Evolutionary conservation across 768 basidiomycete genomes (phyloP).

Genomic region (Heimioporus sp.): DNA sequence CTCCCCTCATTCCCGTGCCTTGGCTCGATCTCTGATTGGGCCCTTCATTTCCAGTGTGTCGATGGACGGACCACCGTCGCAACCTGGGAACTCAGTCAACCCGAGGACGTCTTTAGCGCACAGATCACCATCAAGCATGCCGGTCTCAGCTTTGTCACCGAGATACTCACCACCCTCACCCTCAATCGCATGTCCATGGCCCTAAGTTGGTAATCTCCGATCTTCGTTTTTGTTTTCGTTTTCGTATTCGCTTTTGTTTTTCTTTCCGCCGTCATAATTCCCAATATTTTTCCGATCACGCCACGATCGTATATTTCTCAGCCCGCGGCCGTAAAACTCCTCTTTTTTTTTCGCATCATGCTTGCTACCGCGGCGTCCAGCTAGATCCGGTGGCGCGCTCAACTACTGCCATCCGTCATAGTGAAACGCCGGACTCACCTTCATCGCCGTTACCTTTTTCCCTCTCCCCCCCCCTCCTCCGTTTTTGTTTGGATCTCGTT

Average conservation of each 20-base stretch:
- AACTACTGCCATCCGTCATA: conserved; percentile 5
- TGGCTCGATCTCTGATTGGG: background rate
- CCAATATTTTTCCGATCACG: conserved; percentile 1
- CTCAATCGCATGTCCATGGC: conserved; percentile 69
- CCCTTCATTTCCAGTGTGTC: conserved; percentile 44
- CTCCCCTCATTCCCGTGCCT: background rate
- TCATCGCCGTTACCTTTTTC: background rate
- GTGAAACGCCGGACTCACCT: conserved; percentile 16
- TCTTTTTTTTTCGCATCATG: background rate
- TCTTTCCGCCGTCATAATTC: conserved; percentile 4
- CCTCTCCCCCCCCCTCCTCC: no score
- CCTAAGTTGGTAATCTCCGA: conserved; percentile 47
- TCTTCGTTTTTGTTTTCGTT: background rate
- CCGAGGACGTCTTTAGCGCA: conserved; percentile 57
- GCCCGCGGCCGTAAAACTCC: background rate
- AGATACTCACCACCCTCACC: conserved; percentile 72
- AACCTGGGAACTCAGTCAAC: conserved; percentile 62
- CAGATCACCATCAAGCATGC: conserved; percentile 56
- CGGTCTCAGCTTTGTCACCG: conserved; percentile 65
- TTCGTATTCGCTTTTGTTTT: no score
- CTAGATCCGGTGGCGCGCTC: conserved; percentile 3
- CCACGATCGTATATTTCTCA: conserved; percentile 4
- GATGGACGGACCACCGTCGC: conserved; percentile 64
- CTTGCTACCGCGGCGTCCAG: background rate
- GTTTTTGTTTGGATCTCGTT: conserved; percentile 14